phyloP scores from a whole-genome alignment of 2,329 filamentous ascomycete genomes.

The Stachybotrys chartarum region DNA sequence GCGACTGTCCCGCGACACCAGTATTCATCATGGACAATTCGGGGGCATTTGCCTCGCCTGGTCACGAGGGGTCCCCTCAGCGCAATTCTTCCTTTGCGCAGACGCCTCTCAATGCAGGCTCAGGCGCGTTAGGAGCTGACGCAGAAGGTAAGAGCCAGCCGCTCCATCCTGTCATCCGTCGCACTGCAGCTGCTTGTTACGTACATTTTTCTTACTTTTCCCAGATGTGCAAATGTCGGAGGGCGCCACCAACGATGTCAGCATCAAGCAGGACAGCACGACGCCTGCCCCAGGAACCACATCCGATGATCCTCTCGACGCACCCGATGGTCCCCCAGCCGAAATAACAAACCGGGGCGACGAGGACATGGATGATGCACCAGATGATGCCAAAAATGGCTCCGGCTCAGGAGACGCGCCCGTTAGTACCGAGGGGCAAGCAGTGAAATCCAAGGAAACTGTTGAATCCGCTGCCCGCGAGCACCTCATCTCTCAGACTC shows the following conservation, averaged over 20 bases:
- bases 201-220: not conserved
- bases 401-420: slow-evolving; percentile 37
- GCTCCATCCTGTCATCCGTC: not conserved
- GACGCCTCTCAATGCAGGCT: slow-evolving; percentile 41
- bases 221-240: slow-evolving; percentile 61
- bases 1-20: slow-evolving; percentile 5
- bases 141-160: slow-evolving; percentile 35
- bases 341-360: slow-evolving; percentile 60
- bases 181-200: not conserved
- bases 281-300: slow-evolving; percentile 46
- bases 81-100: slow-evolving; percentile 51
- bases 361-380: slow-evolving; percentile 71
- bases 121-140: slow-evolving; percentile 23
- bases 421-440: slow-evolving; percentile 41
- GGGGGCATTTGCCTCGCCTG: slow-evolving; percentile 50
- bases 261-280: slow-evolving; percentile 54
- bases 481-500: slow-evolving; percentile 87
- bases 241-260: slow-evolving; percentile 34
- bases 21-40: slow-evolving; percentile 48
- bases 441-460: slow-evolving; percentile 68
- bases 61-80: slow-evolving; percentile 47
- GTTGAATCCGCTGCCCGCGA: slow-evolving; percentile 83
- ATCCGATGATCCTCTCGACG: slow-evolving; percentile 62
- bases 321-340: slow-evolving; percentile 49
- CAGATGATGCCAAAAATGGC: slow-evolving; percentile 43